phyloP scores from a whole-genome alignment of 139 green algal species.

The Mychonastes homosphaera region DNA sequence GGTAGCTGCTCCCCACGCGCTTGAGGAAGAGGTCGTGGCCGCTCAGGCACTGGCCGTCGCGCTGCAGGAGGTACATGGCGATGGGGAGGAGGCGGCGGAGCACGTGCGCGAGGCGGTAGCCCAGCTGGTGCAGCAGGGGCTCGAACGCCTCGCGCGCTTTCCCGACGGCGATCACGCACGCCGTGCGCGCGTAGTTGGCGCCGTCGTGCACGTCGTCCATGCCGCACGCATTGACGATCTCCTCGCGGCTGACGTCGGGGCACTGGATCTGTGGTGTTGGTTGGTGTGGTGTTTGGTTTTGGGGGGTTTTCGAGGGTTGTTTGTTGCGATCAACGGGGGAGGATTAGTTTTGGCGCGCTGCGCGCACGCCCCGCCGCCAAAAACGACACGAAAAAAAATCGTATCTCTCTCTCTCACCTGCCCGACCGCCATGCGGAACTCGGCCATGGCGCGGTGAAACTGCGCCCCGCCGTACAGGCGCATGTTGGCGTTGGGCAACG shows the following conservation, averaged over 20 bases:
- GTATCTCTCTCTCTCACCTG: too few relatives aligned
- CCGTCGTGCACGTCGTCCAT: slow-evolving; percentile 93
- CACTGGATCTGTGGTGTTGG: slow-evolving; percentile 4
- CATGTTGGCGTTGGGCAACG: slow-evolving; percentile 82
- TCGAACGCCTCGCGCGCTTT: slow-evolving; percentile 80
- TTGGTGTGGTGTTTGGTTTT: neutral
- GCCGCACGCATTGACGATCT: slow-evolving; percentile 92
- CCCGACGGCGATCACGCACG: slow-evolving; percentile 83
- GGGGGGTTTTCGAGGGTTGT: neutral
- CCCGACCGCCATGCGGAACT: slow-evolving; percentile 15
- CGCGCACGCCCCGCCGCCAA: too few relatives aligned
- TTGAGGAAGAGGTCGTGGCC: slow-evolving; percentile 82
- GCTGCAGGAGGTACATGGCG: slow-evolving; percentile 76
- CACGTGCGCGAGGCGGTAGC: slow-evolving; percentile 79
- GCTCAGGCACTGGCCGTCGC: slow-evolving; percentile 51
- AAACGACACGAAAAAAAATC: too few relatives aligned
- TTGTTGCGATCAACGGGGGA: neutral
- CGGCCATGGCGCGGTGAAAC: slow-evolving; percentile 65
- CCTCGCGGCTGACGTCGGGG: slow-evolving; percentile 51
- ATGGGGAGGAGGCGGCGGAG: slow-evolving; percentile 80
- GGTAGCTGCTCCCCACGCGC: slow-evolving; percentile 61
- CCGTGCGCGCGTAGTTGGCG: slow-evolving; percentile 89
- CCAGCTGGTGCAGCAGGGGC: slow-evolving; percentile 87
- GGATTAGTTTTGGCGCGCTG: too few relatives aligned
- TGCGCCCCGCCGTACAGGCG: slow-evolving; percentile 89